Base-by-base conservation (phyloP, 352 stramenopile species). In the Elongisporangium senticosum region DNA sequence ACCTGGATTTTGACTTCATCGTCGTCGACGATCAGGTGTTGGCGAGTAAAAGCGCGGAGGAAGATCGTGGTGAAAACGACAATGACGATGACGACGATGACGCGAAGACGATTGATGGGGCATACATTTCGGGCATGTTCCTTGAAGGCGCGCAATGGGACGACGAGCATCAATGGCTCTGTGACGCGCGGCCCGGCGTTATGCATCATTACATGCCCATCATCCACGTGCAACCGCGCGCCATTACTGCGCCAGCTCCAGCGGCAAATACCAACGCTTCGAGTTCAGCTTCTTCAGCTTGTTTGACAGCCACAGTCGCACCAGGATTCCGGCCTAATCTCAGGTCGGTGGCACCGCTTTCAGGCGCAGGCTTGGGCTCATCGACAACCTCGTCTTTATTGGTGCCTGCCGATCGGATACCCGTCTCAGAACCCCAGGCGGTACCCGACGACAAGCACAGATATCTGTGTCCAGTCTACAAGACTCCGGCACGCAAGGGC, bases 391-490 rank as follows among this genome's bases (percentile, higher is more conserved):
- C 33, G 33, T 43, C 11, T 1, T 43, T 43, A 3, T 43, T 10
- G 33, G 33, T 43, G 33, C 33, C 33, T 43, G 33, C 33, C 33
- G 33, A 43, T 17, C 33, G 10, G 1, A 17, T 43, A 0, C 33
- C 13, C 11, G 33, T 10, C 33, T 43, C 33, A 43, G 33, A 43
- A 43, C 28, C 28, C 7, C 1, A 13, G 28, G 8, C 5, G 5
- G 33, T 4, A 17, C 33, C 8, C 3, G 1, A 17, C 33, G 33
- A 43, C 8, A 21, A 49, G 28, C 52, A 56, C 17, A 69, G 69
- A 53, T 98, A 98, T 67, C 68, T 72, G n/a, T 98, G 92, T 43
- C 93, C 93, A 6, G 74, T 97, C 17, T 98, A 98, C 78, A 98
- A 97, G 65, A 98, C 91, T 0, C 65, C 73, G 0, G 77, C 85